phyloP scores from a whole-genome alignment of 345 rosid genomes.

The Aquilaria yunnanensis region DNA sequence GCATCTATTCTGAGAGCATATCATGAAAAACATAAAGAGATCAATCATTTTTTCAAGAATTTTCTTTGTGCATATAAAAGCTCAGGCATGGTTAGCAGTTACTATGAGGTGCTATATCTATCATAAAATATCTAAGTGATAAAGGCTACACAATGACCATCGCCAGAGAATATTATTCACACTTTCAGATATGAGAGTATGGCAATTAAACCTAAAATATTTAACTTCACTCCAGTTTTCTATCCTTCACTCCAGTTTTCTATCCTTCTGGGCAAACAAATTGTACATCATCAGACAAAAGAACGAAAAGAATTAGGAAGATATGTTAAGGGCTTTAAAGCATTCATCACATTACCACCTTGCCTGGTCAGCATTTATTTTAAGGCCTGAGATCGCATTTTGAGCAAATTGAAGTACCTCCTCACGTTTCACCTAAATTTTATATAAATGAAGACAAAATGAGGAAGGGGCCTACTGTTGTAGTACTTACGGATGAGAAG shows the following conservation, averaged over 20 bases:
- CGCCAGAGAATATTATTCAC: no score
- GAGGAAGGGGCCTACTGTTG: not conserved
- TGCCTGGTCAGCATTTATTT: constrained; percentile 57
- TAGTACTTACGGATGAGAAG: not conserved
- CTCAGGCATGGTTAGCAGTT: not conserved
- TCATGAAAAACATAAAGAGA: no score
- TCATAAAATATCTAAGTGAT: no score
- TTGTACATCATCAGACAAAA: no score
- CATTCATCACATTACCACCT: constrained; percentile 39
- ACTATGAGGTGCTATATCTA: no score
- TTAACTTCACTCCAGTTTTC: no score
- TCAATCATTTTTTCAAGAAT: no score
- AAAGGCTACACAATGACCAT: no score
- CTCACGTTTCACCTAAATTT: constrained; percentile 66
- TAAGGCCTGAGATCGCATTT: constrained; percentile 79
- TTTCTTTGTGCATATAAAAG: not conserved
- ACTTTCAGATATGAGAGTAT: not conserved
- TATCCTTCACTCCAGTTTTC: no score
- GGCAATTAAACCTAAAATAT: not conserved
- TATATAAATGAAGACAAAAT: constrained; percentile 8
- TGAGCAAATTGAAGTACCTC: constrained; percentile 86
- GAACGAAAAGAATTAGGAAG: no score
- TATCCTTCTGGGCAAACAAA: no score
- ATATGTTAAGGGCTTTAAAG: no score
- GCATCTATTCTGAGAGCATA: constrained; percentile 83